Base-by-base conservation (phyloP, 2,329 filamentous ascomycete genomes). In the Basipetospora chlamydospora region DNA sequence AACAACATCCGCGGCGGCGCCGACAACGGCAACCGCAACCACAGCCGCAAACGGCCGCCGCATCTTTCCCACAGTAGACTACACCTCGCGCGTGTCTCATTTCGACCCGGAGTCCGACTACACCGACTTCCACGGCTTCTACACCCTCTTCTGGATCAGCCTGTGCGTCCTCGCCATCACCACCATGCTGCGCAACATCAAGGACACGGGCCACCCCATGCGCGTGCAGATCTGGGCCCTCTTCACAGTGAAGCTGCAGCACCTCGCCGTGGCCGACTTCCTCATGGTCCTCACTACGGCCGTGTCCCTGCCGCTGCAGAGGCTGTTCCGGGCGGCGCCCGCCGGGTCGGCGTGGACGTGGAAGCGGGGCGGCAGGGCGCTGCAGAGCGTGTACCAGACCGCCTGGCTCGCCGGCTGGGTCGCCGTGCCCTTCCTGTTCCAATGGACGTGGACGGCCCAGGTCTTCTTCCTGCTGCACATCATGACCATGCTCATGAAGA, bases 381-480 rank as follows among this genome's bases (percentile, higher is more conserved):
- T 94, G 6, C 90, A 96, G 61, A 88, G 82, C 59, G 47, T 85
- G 12, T 88, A 81, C 51, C 85, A 98, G 56, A 60, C 69, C 2
- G 48, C 63, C 1, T 98, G 90, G 90, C 64, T 96, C 21, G 56
- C 65, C 1, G 63, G 88, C 42, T 96, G 88, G 88, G 77, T 90
- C 42, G 67, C 70, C 53, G 75, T 86, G 51, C 90, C 90, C 0
- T 96, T 96, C 45, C 57, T 79, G 47, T 66, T 92, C 7, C 69
- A 80, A 35, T 98, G 90, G 90, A 83, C 86, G 3, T 98, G 90
- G 90, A 98, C 90, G 0, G 79, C 88, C 3, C 90, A 96, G 52
- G 90, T 98, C 26, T 98, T 92, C 56, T 73, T 98, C 47, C 80
- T 87, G 9, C 66, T 98, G 23, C 90, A 98, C 57, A 80, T 86